Conservation (phyloP, 2,329 filamentous ascomycete genomes). For the Aspergillus nomiae region DNA sequence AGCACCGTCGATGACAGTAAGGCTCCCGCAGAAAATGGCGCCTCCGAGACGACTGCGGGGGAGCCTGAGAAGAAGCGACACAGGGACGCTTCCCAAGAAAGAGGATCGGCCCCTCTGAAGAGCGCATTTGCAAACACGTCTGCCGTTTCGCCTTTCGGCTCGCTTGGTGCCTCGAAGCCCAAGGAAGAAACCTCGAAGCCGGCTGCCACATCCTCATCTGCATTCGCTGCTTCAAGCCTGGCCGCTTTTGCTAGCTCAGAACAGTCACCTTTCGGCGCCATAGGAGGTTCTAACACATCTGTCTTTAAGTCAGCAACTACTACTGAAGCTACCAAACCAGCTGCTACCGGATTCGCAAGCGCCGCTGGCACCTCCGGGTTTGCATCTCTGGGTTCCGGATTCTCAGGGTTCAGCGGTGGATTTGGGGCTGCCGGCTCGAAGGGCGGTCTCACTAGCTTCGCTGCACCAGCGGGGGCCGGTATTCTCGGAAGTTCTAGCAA, state of each 20-base stretch:
- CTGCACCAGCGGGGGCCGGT: slow-evolving; percentile 57
- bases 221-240: slow-evolving; percentile 70
- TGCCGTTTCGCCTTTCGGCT: slow-evolving; percentile 46
- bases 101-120: slow-evolving; percentile 30
- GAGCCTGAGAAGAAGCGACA: slow-evolving; percentile 48
- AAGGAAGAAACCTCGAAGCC: slow-evolving; percentile 24
- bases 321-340: slow-evolving; percentile 23
- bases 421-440: slow-evolving; percentile 54
- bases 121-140: slow-evolving; percentile 49
- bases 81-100: slow-evolving; percentile 45
- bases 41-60: slow-evolving; percentile 19
- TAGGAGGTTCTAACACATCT: slow-evolving; percentile 52
- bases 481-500: slow-evolving; percentile 42
- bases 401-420: slow-evolving; percentile 40
- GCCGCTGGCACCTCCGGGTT: slow-evolving; percentile 40
- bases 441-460: slow-evolving; percentile 67
- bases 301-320: slow-evolving; percentile 38
- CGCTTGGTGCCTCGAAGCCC: slow-evolving; percentile 32
- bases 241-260: slow-evolving; percentile 64
- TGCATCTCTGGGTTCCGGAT: slow-evolving; percentile 38
- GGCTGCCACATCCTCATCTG: slow-evolving; percentile 56
- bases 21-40: slow-evolving; percentile 12
- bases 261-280: slow-evolving; percentile 64
- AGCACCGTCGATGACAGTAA: slow-evolving; percentile 20
- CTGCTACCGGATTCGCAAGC: slow-evolving; percentile 33